Base-by-base conservation (phyloP, 2,329 filamentous ascomycete species). In the Tolypocladium guangdongense region DNA sequence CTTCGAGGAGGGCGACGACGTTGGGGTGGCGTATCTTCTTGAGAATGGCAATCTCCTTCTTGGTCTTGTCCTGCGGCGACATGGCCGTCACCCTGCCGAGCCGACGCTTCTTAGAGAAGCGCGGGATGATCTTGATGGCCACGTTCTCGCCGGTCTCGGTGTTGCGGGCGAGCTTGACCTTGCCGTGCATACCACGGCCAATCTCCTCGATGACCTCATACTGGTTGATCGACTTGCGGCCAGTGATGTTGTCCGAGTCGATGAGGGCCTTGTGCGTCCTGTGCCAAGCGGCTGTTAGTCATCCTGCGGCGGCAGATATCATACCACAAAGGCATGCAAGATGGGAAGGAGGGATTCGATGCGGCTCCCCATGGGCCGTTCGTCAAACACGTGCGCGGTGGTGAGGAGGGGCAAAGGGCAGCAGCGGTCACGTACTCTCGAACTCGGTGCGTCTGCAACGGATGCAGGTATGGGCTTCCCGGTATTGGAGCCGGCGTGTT, bases 1-100 rank as follows among this genome's bases (percentile, higher is more conserved):
- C 91, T 72, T 99, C 93, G 58, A 97, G 80, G 39, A 99, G 77
- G 62, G 89, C 91, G 57, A 99, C 93, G 41, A 99, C 89, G 64
- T 99, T 96, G n/a, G 89, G 86, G 68, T 99, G 93, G 33, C 92
- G 86, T 52, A 95, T 95, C 74, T 99, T 99, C 71, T 99, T 99
- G 63, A 99, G 77, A 54, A 99, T 97, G 65, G 93, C 93, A 58
- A 99, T 95, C 73, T 99, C 93, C 66, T 88, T 87, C 74, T 96
- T 96, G 54, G 88, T 90, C 74, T 91, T 92, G 68, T 89, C 86
- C 63, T 84, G 80, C 3, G 80, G 81, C 1, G 80, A 81, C 63
- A 74, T 71, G 56, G 82, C 80, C 2, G 78, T 84, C 53, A 92
- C 86, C 65, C 88, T 88, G 52, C 93, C 93, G n/a, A 99, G 78